Evolutionary conservation across 306 rosid genomes (phyloP).

Genomic region (Begonia masoniana): DNA sequence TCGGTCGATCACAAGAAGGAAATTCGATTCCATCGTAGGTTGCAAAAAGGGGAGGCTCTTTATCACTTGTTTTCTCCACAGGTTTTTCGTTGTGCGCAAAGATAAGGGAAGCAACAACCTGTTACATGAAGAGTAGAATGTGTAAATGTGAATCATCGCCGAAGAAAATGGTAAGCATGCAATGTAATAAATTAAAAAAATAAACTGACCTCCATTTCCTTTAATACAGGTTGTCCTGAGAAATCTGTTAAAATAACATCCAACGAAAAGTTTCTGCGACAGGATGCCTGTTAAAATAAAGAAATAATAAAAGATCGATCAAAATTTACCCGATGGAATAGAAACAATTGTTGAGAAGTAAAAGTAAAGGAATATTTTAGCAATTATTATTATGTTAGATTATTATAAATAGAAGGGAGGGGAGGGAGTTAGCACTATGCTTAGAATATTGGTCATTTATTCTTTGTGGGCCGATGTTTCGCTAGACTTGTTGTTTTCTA

Average conservation of each 20-base stretch:
- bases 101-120: constrained; percentile 81
- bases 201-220: constrained; percentile 57
- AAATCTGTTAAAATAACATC: constrained; percentile 56
- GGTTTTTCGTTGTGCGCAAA: constrained; percentile 56
- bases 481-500: no score
- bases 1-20: constrained; percentile 53
- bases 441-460: no score
- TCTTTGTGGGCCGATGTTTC: no score
- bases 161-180: no score
- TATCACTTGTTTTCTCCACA: constrained; percentile 70
- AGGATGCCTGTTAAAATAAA: constrained; percentile 58
- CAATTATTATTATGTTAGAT: no score
- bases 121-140: constrained; percentile 12
- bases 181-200: constrained; percentile 1
- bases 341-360: no score
- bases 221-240: constrained; percentile 44
- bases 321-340: no score
- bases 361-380: no score
- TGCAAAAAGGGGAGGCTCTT: constrained; percentile 78
- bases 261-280: constrained; percentile 82
- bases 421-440: no score
- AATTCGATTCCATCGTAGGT: constrained; percentile 73
- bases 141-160: not conserved
- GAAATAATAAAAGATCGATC: not conserved
- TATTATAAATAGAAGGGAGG: no score